Evolutionary conservation across 2,329 filamentous ascomycete species (phyloP).

Genomic region (Septoria petroselini): DNA sequence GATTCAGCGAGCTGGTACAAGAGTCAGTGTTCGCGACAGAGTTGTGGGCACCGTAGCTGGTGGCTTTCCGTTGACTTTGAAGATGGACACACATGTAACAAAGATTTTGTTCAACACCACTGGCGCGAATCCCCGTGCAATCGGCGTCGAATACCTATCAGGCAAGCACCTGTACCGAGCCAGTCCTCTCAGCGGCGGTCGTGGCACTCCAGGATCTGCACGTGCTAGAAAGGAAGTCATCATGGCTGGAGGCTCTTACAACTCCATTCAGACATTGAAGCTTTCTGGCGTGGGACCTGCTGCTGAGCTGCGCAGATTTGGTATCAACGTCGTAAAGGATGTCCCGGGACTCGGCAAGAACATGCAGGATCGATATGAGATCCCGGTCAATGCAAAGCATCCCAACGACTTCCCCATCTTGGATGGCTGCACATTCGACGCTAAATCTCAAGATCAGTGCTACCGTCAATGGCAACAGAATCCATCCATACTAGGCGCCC

Average conservation of each 20-base stretch:
- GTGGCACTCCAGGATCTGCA: conserved; percentile 42
- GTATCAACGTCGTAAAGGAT: conserved; percentile 54
- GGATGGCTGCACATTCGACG: conserved; percentile 41
- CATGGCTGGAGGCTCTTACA: conserved; percentile 52
- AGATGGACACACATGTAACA: conserved; percentile 61
- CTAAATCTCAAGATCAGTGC: conserved; percentile 40
- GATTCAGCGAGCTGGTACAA: conserved; percentile 46
- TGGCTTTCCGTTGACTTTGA: conserved; percentile 55
- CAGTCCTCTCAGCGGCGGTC: conserved; percentile 35
- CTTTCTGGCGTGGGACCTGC: conserved; percentile 59
- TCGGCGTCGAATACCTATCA: conserved; percentile 43
- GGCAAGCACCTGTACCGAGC: conserved; percentile 41
- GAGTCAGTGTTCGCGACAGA: conserved; percentile 58
- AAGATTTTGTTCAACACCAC: conserved; percentile 63
- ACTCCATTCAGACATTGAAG: conserved; percentile 63
- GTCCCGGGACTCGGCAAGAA: conserved; percentile 62
- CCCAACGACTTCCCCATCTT: conserved; percentile 39
- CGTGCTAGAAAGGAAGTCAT: conserved; percentile 46
- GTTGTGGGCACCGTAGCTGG: conserved; percentile 50
- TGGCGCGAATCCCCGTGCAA: conserved; percentile 47
- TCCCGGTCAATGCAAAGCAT: conserved; percentile 50
- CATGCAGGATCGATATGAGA: conserved; percentile 59
- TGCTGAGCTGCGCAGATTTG: conserved; percentile 51
- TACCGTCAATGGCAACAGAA: conserved; percentile 44
- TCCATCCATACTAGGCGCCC: conserved; percentile 35